A percentile compares a stretch with the other conserved stretches of the same genome.
phyloP scores from a whole-genome alignment of 2,329 filamentous ascomycete genomes.

The Sporothrix inflata region DNA sequence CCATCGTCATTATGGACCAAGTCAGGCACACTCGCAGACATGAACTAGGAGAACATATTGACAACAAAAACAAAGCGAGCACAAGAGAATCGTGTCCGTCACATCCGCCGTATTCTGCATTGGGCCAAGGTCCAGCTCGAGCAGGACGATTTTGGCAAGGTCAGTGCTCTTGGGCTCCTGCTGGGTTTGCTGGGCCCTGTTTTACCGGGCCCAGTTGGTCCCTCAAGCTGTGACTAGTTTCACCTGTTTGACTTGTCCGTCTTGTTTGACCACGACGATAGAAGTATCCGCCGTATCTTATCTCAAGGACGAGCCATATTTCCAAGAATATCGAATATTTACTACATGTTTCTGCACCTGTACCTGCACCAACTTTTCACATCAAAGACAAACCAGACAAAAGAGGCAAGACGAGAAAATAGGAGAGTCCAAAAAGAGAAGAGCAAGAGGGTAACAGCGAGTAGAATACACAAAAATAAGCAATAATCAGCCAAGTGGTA shows the following conservation, averaged over 20 bases:
- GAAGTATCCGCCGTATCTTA: neutral
- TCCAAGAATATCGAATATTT: neutral
- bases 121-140: neutral
- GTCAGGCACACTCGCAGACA: neutral
- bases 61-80: neutral
- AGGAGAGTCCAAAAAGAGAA: neutral
- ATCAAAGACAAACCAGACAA: neutral
- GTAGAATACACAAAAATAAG: neutral
- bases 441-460: neutral
- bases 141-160: neutral
- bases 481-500: neutral
- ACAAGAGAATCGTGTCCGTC: neutral
- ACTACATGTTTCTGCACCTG: neutral
- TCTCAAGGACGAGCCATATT: neutral
- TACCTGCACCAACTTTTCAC: neutral
- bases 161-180: neutral
- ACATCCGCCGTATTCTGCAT: neutral
- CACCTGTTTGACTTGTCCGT: neutral
- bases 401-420: conserved; percentile 3
- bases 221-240: neutral
- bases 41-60: neutral
- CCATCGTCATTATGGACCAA: neutral
- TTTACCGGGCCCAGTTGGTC: neutral
- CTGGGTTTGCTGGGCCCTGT: neutral
- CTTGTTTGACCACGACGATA: neutral